Evolutionary conservation across 257 asterid species (phyloP).

Genomic region (Nicotiana benthamiana): DNA sequence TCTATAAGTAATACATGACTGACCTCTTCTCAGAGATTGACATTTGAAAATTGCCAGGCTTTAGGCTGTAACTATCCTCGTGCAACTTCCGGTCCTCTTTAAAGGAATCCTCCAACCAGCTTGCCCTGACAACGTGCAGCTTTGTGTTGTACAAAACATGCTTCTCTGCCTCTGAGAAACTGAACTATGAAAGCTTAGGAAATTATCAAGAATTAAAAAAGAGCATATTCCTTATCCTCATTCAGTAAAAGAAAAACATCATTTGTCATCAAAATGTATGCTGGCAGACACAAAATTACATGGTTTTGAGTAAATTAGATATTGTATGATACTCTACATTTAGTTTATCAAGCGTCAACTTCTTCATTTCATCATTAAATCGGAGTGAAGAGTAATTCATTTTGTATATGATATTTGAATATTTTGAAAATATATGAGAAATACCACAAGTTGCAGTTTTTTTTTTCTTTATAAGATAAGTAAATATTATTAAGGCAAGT

Average conservation of each 20-base stretch:
- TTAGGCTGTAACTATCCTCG: constrained; percentile 58
- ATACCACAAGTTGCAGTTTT: too few relatives aligned
- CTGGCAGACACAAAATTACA: background rate
- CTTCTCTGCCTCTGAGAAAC: constrained; percentile 58
- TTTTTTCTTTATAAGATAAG: too few relatives aligned
- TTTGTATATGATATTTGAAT: too few relatives aligned
- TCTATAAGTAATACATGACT: background rate
- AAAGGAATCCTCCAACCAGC: constrained; percentile 77
- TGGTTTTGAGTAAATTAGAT: background rate
- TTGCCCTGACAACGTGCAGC: constrained; percentile 57
- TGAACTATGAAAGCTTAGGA: constrained; percentile 22
- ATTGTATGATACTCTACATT: background rate
- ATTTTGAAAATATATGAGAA: background rate
- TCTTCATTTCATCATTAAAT: background rate
- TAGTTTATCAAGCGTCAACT: background rate
- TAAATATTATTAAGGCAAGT: too few relatives aligned
- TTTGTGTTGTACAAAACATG: constrained; percentile 34
- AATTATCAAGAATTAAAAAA: background rate
- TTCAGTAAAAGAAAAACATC: background rate
- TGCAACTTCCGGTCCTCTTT: constrained; percentile 46
- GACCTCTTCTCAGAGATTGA: constrained; percentile 41
- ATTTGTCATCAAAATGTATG: background rate
- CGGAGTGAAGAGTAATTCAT: background rate
- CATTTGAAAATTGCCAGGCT: constrained; percentile 38
- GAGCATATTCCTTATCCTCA: background rate